Evolutionary conservation across 2,329 filamentous ascomycete species (phyloP), one percentile per base, ranked within the genome.

Genomic region (Colletotrichum coccodes): DNA sequence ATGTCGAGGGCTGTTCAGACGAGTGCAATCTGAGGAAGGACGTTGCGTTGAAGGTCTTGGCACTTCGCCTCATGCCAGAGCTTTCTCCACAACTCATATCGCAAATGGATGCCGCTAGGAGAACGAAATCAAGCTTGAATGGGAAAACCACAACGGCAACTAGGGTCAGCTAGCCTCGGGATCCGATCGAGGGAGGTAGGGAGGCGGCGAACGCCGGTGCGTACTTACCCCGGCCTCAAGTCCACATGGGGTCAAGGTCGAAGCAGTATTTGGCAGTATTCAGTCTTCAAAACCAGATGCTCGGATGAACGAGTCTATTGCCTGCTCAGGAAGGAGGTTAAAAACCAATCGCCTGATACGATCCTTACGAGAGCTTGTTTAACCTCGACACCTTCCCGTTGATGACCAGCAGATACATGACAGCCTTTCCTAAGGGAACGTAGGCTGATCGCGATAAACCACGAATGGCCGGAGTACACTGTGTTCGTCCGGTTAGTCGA

Each of bases 21-120:
- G 21, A 16, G 6, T 28, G 36, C 65, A 60, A 44, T 64, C 60
- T 64, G 53, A 53, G 60, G 40, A 49, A 64, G 60, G 46, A 64
- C 65, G 60, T 64, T 58, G 53, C 36, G 32, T 53, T 68, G 50
- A 49, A 60, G 65, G 60, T 64, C 60, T 54, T 64, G 65, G 53
- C 60, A 54, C 9, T n/a, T 40, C 46, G 60, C 46, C 53, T 52
- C 60, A 64, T 36, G 40, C 30, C 23, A 34, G 6, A 23, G 6
- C 23, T 26, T 26, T 38, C 38, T 28, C 53, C 53, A 64, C 46
- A 32, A 32, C 26, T 44, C 38, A 36, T 49, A 44, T 47, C 44
- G 12, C 12, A 16, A 28, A 53, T 16, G 30, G 11, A 34, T 26
- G 28, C 8, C 44, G 34, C 52, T 36, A 49, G 21, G 7, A 12